phyloP scores from a whole-genome alignment of 306 rosid genomes.

The Corylus americana region DNA sequence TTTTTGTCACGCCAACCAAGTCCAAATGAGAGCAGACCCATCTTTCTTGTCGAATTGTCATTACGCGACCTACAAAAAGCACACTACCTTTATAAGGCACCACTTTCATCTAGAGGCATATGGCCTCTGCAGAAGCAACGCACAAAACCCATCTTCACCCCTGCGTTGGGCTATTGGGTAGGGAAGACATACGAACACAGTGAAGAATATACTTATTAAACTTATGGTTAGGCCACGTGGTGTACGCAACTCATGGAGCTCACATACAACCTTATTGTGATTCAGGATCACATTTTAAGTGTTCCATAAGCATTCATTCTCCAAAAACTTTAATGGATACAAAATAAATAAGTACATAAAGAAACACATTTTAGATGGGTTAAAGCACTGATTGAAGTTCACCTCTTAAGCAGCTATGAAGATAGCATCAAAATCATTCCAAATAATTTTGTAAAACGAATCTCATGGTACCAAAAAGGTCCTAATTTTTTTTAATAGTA shows the following conservation, averaged over 20 bases:
- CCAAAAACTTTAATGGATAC: neutral
- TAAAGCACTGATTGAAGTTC: neutral
- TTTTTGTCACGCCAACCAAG: conserved; percentile 91
- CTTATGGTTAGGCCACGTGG: neutral
- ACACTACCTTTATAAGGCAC: conserved; percentile 27
- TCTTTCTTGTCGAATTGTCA: conserved; percentile 54
- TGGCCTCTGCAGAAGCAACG: neutral
- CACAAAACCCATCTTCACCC: neutral
- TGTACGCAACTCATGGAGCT: neutral
- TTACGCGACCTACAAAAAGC: conserved; percentile 46
- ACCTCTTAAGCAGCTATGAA: neutral
- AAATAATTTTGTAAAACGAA: too few relatives aligned
- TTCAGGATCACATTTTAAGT: neutral
- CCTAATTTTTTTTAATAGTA: neutral
- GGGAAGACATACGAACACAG: neutral
- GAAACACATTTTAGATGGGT: neutral
- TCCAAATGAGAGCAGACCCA: conserved; percentile 69
- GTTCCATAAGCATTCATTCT: neutral
- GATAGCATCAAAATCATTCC: neutral
- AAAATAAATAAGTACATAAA: too few relatives aligned
- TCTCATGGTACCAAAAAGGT: neutral
- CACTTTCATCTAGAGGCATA: conserved; percentile 11
- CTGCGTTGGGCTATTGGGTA: neutral
- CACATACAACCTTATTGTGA: neutral
- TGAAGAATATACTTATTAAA: neutral